Evolutionary conservation across 2,329 filamentous ascomycete genomes (phyloP).

Genomic region (Botrytis cinerea): DNA sequence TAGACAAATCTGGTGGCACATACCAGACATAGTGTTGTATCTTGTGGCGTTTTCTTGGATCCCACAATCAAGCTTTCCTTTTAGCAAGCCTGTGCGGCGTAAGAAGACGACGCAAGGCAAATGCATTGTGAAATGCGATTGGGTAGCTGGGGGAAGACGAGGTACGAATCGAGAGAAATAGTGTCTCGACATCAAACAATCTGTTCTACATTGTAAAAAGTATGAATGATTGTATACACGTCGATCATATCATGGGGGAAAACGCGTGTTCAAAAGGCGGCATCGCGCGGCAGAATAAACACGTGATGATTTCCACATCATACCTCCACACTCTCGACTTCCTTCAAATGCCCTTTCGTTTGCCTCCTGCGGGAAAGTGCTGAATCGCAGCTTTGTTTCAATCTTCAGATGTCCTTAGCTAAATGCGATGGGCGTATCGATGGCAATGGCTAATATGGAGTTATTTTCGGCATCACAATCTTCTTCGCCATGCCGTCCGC

Average conservation of each 20-base stretch:
- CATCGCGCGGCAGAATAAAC: neutral
- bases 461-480: neutral
- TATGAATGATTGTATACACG: neutral
- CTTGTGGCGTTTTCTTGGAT: neutral
- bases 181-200: neutral
- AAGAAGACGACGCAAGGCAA: neutral
- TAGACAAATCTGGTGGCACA: neutral
- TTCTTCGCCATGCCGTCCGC: neutral
- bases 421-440: neutral
- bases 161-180: neutral
- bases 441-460: neutral
- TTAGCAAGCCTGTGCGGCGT: slow-evolving; percentile 7
- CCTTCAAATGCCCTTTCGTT: neutral
- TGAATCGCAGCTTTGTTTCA: neutral
- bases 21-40: neutral
- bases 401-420: neutral
- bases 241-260: neutral
- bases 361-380: neutral
- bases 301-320: neutral
- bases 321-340: neutral
- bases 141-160: neutral
- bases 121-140: neutral
- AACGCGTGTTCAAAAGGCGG: neutral
- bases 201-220: neutral
- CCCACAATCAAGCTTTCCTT: neutral